phyloP scores from a whole-genome alignment of 2,329 filamentous ascomycete genomes.

The Sclerotinia nivalis region DNA sequence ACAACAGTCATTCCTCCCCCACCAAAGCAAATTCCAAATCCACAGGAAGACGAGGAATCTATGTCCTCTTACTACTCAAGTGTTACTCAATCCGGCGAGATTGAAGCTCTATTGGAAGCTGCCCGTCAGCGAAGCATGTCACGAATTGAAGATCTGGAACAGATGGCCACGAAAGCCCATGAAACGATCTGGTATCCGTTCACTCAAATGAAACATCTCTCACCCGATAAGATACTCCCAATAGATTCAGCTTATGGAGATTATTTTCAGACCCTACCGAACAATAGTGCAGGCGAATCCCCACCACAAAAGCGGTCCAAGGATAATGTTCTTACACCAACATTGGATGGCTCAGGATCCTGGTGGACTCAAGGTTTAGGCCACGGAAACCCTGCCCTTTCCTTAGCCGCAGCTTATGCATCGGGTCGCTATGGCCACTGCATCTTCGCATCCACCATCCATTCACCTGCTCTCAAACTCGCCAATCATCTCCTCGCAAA shows the following conservation, averaged over 20 bases:
- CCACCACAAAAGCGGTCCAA: not conserved
- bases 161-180: slow-evolving; percentile 62
- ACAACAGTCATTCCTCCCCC: slow-evolving; percentile 60
- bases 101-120: slow-evolving; percentile 50
- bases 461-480: slow-evolving; percentile 72
- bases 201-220: slow-evolving; percentile 71
- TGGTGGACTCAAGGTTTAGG: slow-evolving; percentile 93
- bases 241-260: slow-evolving; percentile 83
- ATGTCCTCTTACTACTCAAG: slow-evolving; percentile 66
- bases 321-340: slow-evolving; percentile 55
- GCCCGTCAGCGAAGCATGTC: slow-evolving; percentile 55
- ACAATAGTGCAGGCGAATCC: not conserved
- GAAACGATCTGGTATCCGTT: slow-evolving; percentile 82
- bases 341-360: slow-evolving; percentile 81
- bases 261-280: slow-evolving; percentile 64
- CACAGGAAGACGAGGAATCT: slow-evolving; percentile 51
- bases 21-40: slow-evolving; percentile 48
- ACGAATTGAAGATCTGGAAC: slow-evolving; percentile 60
- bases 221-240: slow-evolving; percentile 62
- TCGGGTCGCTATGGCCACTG: slow-evolving; percentile 84
- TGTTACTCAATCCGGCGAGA: slow-evolving; percentile 44
- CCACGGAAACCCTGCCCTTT: slow-evolving; percentile 71
- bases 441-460: slow-evolving; percentile 81
- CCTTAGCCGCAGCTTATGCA: slow-evolving; percentile 76
- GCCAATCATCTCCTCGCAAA: slow-evolving; percentile 63